Evolutionary conservation across 139 green algal species (phyloP).

Genomic region (Closterium sp.): DNA sequence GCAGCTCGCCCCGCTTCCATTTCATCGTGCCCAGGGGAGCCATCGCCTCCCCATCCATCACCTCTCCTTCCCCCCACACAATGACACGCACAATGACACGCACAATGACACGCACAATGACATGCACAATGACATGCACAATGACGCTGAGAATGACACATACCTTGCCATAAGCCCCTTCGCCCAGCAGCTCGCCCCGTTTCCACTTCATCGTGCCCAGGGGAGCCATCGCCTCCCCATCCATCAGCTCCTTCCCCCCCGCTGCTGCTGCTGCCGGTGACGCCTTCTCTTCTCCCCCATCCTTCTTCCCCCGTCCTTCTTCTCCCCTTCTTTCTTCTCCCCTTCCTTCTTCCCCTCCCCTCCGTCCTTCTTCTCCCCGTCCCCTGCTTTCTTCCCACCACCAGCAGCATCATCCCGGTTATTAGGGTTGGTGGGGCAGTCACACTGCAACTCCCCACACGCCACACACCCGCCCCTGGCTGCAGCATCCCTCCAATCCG

Average conservation of each 20-base stretch:
- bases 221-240: conserved; percentile 18
- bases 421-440: not conserved
- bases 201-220: conserved; percentile 55
- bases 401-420: not conserved
- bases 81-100: not conserved
- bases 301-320: too few relatives aligned
- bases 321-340: not conserved
- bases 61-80: not conserved
- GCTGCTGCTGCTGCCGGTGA: not conserved
- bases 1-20: conserved; percentile 50
- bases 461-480: conserved; percentile 23
- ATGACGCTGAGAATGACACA: too few relatives aligned
- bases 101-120: too few relatives aligned
- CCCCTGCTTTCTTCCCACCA: not conserved
- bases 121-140: too few relatives aligned
- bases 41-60: not conserved
- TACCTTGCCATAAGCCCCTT: conserved; percentile 71
- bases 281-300: conserved; percentile 7
- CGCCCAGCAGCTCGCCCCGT: conserved; percentile 54
- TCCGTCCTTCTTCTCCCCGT: not conserved
- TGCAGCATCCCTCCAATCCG: conserved; percentile 34
- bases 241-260: not conserved
- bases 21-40: conserved; percentile 52
- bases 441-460: conserved; percentile 25
- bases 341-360: not conserved